A percentile compares a stretch with the other conserved stretches of the same genome.
Evolutionary conservation across 768 basidiomycete genomes (phyloP).

Genomic region (Boletus pseudopeckii): DNA sequence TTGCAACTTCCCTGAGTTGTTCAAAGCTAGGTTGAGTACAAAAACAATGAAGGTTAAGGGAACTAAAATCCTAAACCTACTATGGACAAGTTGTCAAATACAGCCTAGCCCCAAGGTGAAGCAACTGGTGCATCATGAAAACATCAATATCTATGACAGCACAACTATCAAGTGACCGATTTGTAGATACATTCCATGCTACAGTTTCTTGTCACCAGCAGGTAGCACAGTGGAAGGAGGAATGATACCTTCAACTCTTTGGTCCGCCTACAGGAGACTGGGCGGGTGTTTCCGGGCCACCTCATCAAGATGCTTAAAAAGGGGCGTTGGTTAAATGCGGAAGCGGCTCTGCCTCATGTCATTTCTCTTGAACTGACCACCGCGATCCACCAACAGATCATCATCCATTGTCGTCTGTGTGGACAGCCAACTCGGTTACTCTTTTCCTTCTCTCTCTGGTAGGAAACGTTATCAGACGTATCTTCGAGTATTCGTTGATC

Average conservation of each 20-base stretch:
- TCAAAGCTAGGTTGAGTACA: not conserved
- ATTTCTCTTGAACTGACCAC: constrained; percentile 1
- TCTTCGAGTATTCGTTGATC: not conserved
- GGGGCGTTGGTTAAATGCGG: constrained; percentile 17
- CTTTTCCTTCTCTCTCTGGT: not conserved
- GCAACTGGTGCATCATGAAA: not conserved
- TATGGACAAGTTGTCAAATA: not conserved
- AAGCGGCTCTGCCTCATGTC: not conserved
- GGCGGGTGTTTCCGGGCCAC: constrained; percentile 10
- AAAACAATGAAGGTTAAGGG: not conserved
- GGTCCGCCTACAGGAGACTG: too few relatives aligned
- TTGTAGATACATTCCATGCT: not conserved
- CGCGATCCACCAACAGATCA: not conserved
- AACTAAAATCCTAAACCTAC: not conserved
- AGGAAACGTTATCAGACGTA: not conserved
- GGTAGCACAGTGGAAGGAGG: not conserved
- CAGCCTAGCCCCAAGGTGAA: too few relatives aligned
- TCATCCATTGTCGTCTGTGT: not conserved
- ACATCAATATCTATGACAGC: too few relatives aligned
- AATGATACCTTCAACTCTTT: not conserved
- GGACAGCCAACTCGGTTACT: not conserved
- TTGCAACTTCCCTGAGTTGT: not conserved
- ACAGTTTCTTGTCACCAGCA: not conserved
- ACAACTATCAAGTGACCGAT: not conserved
- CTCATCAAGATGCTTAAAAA: not conserved